These are phyloP conservation scores for Closterium sp. DNA, from an alignment of 139 green algal genomes.

Conservation along the genomic window DNA sequence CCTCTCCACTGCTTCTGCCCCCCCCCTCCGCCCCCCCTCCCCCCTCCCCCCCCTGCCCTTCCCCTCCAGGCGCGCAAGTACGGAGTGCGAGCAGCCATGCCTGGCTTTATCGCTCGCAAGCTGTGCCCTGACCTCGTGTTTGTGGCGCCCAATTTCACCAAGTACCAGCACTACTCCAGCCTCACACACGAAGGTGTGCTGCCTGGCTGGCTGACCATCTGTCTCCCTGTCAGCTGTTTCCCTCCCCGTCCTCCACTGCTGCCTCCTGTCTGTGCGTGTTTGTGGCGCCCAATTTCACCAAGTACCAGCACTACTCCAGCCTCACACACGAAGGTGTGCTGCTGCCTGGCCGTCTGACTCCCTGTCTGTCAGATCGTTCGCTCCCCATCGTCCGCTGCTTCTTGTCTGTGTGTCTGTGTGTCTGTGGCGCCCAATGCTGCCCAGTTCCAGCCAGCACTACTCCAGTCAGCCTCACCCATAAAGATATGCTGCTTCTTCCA, in stretches of 20 bases:
- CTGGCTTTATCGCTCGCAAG: conserved; percentile 57
- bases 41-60: too few species aligned
- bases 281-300: conserved; percentile 49
- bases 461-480: too few species aligned
- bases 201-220: too few species aligned
- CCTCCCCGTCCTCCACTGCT: too few species aligned
- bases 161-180: conserved; percentile 52
- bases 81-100: conserved; percentile 59
- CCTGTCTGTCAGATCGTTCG: too few species aligned
- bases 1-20: too few species aligned
- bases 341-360: neutral
- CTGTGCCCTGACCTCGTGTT: conserved; percentile 57
- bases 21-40: too few species aligned
- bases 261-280: neutral
- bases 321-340: conserved; percentile 20
- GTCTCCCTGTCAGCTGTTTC: too few species aligned
- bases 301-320: conserved; percentile 52
- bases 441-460: too few species aligned
- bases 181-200: conserved; percentile 20
- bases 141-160: conserved; percentile 43
- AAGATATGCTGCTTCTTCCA: too few species aligned
- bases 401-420: neutral
- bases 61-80: conserved; percentile 55
- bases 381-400: neutral
- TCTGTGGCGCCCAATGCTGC: too few species aligned